Evolutionary conservation across 1,139 yeast species (phyloP).

Genomic region (Hemisphaericaspora xylofermentans): DNA sequence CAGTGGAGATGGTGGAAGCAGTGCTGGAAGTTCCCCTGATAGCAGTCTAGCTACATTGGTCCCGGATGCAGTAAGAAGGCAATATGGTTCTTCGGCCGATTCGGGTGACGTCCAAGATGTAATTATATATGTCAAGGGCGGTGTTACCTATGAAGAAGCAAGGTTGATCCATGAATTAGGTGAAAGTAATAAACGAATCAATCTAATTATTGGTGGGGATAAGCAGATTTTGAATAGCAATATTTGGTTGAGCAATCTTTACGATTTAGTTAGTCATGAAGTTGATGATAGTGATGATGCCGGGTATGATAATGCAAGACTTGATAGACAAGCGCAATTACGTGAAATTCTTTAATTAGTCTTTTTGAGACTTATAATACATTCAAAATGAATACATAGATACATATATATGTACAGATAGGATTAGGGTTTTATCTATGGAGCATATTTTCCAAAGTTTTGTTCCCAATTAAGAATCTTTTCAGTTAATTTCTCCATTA

Average conservation of each 20-base stretch:
- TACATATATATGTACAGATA: not conserved
- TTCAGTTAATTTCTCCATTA: conserved; percentile 71
- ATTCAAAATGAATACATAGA: not conserved
- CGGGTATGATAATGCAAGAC: not conserved
- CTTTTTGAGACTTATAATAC: not conserved
- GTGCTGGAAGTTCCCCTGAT: not conserved
- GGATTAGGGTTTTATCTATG: conserved; percentile 17
- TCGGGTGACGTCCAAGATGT: conserved; percentile 62
- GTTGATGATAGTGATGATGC: conserved; percentile 13
- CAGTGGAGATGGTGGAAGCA: not conserved
- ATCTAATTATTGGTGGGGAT: conserved; percentile 75
- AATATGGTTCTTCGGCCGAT: conserved; percentile 26
- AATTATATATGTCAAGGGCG: conserved; percentile 82
- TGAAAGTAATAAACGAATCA: conserved; percentile 46
- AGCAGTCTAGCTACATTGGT: conserved; percentile 37
- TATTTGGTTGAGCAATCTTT: conserved; percentile 42
- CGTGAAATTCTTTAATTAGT: conserved; percentile 23
- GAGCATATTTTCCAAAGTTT: conserved; percentile 58
- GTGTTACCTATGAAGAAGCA: conserved; percentile 90
- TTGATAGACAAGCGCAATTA: conserved; percentile 22
- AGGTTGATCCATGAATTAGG: conserved; percentile 75
- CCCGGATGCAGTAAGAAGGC: conserved; percentile 37
- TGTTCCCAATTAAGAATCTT: conserved; percentile 77
- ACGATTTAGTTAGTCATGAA: conserved; percentile 23
- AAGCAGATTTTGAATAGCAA: conserved; percentile 54